These are phyloP conservation scores for Amoeboaphelidium protococcarum DNA, from an alignment of 371 early-diverging fungal species.

Conservation along the genomic window DNA sequence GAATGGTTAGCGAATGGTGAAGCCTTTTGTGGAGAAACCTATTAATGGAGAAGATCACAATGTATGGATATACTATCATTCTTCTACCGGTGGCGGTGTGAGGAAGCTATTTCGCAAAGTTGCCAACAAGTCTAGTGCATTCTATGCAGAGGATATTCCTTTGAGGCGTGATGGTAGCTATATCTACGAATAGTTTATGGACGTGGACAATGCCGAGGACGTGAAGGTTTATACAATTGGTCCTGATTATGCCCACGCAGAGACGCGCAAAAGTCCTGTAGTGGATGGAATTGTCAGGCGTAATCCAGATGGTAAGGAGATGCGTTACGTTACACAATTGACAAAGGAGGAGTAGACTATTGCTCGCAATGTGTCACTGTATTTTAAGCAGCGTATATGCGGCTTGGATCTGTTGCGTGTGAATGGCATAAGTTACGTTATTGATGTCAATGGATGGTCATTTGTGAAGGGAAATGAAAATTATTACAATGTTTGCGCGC, in stretches of 20 bases:
- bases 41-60: conserved; percentile 90
- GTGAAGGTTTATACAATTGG: conserved; percentile 94
- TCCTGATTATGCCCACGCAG: conserved; percentile 72
- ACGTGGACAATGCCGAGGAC: conserved; percentile 78
- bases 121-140: conserved; percentile 87
- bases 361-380: conserved; percentile 42
- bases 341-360: conserved; percentile 52
- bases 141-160: conserved; percentile 29
- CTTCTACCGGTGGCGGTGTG: conserved; percentile 73
- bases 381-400: conserved; percentile 80
- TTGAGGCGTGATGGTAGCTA: conserved; percentile 55
- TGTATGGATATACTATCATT: conserved; percentile 87
- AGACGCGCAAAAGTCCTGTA: conserved; percentile 92
- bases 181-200: conserved; percentile 86
- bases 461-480: conserved; percentile 90
- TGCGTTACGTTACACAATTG: conserved; percentile 62
- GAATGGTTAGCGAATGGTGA: conserved; percentile 32
- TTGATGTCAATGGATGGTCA: conserved; percentile 98
- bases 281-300: conserved; percentile 90
- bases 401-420: conserved; percentile 84
- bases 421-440: conserved; percentile 60
- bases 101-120: conserved; percentile 83
- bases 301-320: conserved; percentile 89
- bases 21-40: conserved; percentile 97
- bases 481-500: conserved; percentile 72